A percentile compares a stretch with the other conserved stretches of the same genome.
Evolutionary conservation across 148 eudicot species (phyloP).

Genomic region (Polygonum aviculare): DNA sequence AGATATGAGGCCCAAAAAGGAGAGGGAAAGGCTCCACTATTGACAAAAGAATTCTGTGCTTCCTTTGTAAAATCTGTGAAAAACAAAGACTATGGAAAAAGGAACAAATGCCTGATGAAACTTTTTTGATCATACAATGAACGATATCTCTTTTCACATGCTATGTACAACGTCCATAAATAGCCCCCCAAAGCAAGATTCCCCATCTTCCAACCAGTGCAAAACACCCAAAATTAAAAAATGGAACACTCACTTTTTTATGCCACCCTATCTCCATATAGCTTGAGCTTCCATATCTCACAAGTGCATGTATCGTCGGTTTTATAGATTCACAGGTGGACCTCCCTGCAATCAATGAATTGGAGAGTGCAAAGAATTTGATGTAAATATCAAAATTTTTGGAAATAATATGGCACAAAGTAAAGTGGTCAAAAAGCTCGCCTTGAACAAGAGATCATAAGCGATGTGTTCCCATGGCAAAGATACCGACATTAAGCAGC

Average conservation of each 20-base stretch:
- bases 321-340: slow-evolving; percentile 64
- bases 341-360: slow-evolving; percentile 37
- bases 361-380: neutral
- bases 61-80: neutral
- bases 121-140: neutral
- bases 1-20: slow-evolving; percentile 4
- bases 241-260: slow-evolving; percentile 1
- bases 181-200: neutral
- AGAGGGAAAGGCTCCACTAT: slow-evolving; percentile 6
- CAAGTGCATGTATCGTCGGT: slow-evolving; percentile 9
- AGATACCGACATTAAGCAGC: slow-evolving; percentile 89
- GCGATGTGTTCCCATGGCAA: slow-evolving; percentile 98
- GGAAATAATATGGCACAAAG: neutral
- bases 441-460: slow-evolving; percentile 91
- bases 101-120: neutral
- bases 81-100: neutral
- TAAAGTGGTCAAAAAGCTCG: slow-evolving; percentile 9
- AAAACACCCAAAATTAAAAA: neutral
- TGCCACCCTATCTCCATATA: neutral
- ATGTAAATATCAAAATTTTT: neutral
- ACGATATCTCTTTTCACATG: slow-evolving; percentile 10
- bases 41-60: neutral
- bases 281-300: slow-evolving; percentile 1
- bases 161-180: slow-evolving; percentile 9
- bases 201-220: slow-evolving; percentile 7